Conservation (phyloP, 2,329 filamentous ascomycete genomes). For the Fusarium sp. region DNA sequence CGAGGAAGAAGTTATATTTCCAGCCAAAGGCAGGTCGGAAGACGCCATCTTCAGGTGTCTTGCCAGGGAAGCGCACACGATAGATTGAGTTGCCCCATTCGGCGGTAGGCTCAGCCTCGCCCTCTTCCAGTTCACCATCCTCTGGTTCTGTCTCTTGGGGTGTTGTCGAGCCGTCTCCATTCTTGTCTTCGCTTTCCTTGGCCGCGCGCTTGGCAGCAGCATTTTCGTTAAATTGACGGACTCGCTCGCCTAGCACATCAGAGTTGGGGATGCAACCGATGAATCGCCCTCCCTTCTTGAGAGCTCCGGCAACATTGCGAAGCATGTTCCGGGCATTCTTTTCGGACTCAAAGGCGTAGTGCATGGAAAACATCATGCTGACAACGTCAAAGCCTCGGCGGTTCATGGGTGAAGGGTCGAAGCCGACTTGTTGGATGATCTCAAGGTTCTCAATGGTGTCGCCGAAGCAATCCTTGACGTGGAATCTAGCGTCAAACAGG, state of each 20-base stretch:
- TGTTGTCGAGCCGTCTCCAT: conserved; percentile 37
- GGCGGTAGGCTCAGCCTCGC: conserved; percentile 69
- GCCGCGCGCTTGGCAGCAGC: conserved; percentile 49
- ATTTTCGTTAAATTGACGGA: conserved; percentile 77
- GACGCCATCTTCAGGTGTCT: conserved; percentile 83
- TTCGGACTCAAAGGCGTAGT: conserved; percentile 96
- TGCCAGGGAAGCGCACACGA: conserved; percentile 84
- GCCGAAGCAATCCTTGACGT: conserved; percentile 91
- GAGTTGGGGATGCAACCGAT: conserved; percentile 98
- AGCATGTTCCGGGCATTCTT: conserved; percentile 91
- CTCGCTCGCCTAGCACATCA: conserved; percentile 82
- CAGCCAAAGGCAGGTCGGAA: conserved; percentile 96
- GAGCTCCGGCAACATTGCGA: conserved; percentile 84
- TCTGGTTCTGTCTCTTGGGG: conserved; percentile 46
- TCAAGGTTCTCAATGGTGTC: conserved; percentile 83
- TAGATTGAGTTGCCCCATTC: conserved; percentile 97
- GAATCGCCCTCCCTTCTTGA: conserved; percentile 95
- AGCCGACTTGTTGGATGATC: conserved; percentile 86
- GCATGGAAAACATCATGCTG: conserved; percentile 99
- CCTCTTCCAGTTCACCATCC: conserved; percentile 65
- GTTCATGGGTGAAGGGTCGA: conserved; percentile 77
- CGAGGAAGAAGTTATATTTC: conserved; percentile 97
- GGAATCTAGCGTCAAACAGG: conserved; percentile 86
- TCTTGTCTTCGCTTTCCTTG: conserved; percentile 32
- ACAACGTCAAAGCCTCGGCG: conserved; percentile 93